Evolutionary conservation across 2,329 filamentous ascomycete species (phyloP), one percentile per base, ranked within the genome.

Genomic region (Neoscytalidium dimidiatum): DNA sequence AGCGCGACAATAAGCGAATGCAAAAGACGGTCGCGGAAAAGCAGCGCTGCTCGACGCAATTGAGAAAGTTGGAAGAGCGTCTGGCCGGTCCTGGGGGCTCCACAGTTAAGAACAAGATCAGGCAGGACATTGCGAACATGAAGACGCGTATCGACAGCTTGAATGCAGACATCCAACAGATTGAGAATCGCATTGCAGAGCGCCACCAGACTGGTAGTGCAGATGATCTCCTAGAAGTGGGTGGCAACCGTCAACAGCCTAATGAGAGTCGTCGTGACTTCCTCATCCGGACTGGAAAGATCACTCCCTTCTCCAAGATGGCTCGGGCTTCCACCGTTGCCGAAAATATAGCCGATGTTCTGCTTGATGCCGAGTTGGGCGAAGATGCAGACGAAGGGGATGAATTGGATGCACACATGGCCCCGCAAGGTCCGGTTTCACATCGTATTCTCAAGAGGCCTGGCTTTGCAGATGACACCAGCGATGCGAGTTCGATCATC

Each of bases 281-380:
- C 74, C 85, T 99, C 52, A 95, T 99, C 56, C 88, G 95, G 29
- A 99, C 94, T 0, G 95, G 95, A 67, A 98, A 98, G 79, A 98
- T 99, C 70, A 99, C 95, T 0, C 95, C 95, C 0, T 99, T 99
- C 73, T 91, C 93, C 7, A 91, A 90, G 68, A 86, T 96, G 70
- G 88, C 86, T 14, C 83, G 86, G n/a, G 80, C 88, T 1, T 82
- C 86, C 29, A 87, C 85, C 3, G 83, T 88, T 2, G 84, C 89
- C 49, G 90, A 90, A 1, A 89, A 89, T 66, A 81, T 97, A 17
- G 90, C 90, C 11, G 89, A 94, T 72, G 90, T 89, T 2, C 85
- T 97, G 66, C 81, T 94, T 14, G 92, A 96, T 74, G 92, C 91
- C 0, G 93, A 97, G 73, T 90, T 92, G 65, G 91, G 91, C 61